Evolutionary conservation across 129 eudicot genomes (phyloP), one percentile per base, ranked within the genome.

Genomic region (Rutidosis leptorrhynchoides): DNA sequence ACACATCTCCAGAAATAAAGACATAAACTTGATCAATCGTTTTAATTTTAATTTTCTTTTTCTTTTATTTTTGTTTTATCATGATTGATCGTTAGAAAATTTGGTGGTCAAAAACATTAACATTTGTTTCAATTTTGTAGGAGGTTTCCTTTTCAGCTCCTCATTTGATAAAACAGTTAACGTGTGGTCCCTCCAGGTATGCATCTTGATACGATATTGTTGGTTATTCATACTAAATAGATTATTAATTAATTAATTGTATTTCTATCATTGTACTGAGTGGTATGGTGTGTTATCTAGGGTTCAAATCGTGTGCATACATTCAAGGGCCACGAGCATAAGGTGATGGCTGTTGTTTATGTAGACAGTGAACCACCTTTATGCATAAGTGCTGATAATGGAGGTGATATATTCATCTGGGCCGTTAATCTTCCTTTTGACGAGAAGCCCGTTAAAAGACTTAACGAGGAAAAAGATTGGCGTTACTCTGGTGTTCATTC

Each of bases 401-500:
- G 87, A 65, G 97, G 97, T 49, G 90, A 76, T 54, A 87, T 91
- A 27, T 87, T 84, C 80, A 76, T 83, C 24, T 91, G 96, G 96
- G 69, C 48, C 53, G 70, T 78, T 29, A 72, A 32, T 28, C 30
- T 60, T 59, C 97, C 95, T 25, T 90, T 83, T 29, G 72, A 69
- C 14, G 81, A 79, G 69, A 80, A 68, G 53, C 85, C 94, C 5
- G 24, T 81, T 46, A 83, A 68, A 78, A 83, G 76, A 64, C 67
- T 88, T 71, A 62, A 65, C 10, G 95, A 81, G 76, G 75, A 80
- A 65, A 87, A 91, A 71, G 96, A 91, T 76, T 91, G 97, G 97
- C 85, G 97, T 22, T 91, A 77, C 68, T 87, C 87, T 80, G 97
- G 97, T 37, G 85, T 91, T 77, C 96, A 91, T 37, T 88, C 97